These are phyloP conservation scores for Celoporthe dispersa DNA, from an alignment of 2,329 filamentous ascomycete genomes.

Conservation along the genomic window DNA sequence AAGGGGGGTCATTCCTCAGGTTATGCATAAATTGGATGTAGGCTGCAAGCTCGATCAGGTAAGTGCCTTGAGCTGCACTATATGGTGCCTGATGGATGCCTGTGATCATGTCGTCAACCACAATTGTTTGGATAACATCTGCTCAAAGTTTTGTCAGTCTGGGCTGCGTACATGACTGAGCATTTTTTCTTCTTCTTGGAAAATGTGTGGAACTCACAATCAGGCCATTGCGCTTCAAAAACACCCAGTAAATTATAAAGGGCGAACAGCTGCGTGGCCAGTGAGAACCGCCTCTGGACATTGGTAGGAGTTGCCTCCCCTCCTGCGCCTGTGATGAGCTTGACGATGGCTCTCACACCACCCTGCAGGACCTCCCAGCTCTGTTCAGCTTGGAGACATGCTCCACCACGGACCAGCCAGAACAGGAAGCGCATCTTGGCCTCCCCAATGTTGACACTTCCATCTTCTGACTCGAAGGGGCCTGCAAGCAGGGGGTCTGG, in stretches of 20 bases:
- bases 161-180: background rate
- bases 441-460: conserved; percentile 19
- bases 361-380: conserved; percentile 37
- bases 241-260: conserved; percentile 25
- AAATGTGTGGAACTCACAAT: conserved; percentile 10
- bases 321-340: conserved; percentile 19
- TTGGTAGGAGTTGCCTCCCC: background rate
- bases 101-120: conserved; percentile 1
- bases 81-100: background rate
- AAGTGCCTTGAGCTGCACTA: background rate
- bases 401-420: conserved; percentile 38
- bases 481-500: conserved; percentile 36
- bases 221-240: conserved; percentile 25
- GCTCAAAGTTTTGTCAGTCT: background rate
- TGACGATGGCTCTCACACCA: conserved; percentile 24
- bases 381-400: conserved; percentile 30
- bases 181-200: background rate
- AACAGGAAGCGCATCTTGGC: conserved; percentile 34
- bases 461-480: conserved; percentile 31
- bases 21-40: background rate
- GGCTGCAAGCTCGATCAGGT: background rate
- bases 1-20: background rate
- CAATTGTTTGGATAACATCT: conserved; percentile 3
- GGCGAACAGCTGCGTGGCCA: conserved; percentile 18
- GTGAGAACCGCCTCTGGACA: conserved; percentile 12